Percentiles rank a stretch among this genome's conserved stretches.
phyloP scores from a whole-genome alignment of 2,329 filamentous ascomycete species.

The Phaeophleospora eucalypticola region DNA sequence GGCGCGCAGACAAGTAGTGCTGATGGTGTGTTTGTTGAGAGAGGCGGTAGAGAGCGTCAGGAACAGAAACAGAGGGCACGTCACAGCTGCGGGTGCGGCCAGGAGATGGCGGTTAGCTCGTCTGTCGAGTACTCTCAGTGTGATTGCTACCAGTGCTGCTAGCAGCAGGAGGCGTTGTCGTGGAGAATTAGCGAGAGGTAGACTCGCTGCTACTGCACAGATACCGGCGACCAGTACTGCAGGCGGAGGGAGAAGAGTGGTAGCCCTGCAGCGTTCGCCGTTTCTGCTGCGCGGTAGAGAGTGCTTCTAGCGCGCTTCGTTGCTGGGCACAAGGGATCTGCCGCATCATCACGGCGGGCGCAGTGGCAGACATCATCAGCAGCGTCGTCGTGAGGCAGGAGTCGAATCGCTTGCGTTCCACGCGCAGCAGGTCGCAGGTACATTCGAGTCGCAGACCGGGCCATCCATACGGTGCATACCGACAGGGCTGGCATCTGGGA shows the following conservation, averaged over 20 bases:
- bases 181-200: too few relatives aligned
- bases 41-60: not conserved
- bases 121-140: too few relatives aligned
- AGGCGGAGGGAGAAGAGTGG: too few relatives aligned
- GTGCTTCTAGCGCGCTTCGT: conserved; percentile 11
- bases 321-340: not conserved
- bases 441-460: not conserved
- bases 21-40: not conserved
- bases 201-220: too few relatives aligned
- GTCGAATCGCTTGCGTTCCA: not conserved
- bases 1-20: not conserved
- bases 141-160: too few relatives aligned
- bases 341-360: not conserved
- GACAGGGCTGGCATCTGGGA: not conserved
- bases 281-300: conserved; percentile 4
- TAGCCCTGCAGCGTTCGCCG: too few relatives aligned
- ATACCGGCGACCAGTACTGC: too few relatives aligned
- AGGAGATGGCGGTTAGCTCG: conserved; percentile 9
- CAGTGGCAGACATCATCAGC: too few relatives aligned
- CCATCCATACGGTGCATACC: too few relatives aligned
- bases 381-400: not conserved
- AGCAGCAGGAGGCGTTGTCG: too few relatives aligned
- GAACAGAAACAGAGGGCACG: not conserved
- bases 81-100: too few relatives aligned
- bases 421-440: not conserved